Conservation (phyloP, 2,329 filamentous ascomycete species). For the Didymellaceae sp. region DNA sequence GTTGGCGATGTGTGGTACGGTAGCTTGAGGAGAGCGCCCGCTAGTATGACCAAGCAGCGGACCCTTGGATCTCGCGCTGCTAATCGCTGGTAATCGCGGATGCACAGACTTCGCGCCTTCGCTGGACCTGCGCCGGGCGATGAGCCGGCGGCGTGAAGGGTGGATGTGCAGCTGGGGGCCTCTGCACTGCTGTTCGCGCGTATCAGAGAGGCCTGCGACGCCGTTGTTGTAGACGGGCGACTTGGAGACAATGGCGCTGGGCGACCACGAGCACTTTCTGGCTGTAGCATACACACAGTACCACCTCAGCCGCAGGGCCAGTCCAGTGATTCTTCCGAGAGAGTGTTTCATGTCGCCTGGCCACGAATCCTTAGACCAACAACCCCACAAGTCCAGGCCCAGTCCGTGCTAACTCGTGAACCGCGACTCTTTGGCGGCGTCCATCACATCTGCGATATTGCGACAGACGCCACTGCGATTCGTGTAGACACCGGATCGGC, state of each 20-base stretch:
- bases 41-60: slow-evolving; percentile 4
- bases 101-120: slow-evolving; percentile 15
- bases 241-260: neutral
- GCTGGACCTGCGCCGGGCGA: slow-evolving; percentile 11
- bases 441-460: slow-evolving; percentile 8
- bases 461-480: slow-evolving; percentile 7
- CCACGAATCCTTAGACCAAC: slow-evolving; percentile 18
- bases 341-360: slow-evolving; percentile 18
- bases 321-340: slow-evolving; percentile 6
- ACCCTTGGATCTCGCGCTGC: slow-evolving; percentile 15
- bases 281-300: slow-evolving; percentile 1
- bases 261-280: neutral
- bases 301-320: slow-evolving; percentile 21
- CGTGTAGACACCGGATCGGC: slow-evolving; percentile 1
- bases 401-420: slow-evolving; percentile 18
- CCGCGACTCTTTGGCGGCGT: slow-evolving; percentile 12
- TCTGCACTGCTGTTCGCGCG: neutral
- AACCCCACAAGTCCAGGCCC: slow-evolving; percentile 20
- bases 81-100: slow-evolving; percentile 15
- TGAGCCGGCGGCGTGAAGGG: slow-evolving; percentile 1
- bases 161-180: neutral
- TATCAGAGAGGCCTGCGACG: neutral
- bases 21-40: slow-evolving; percentile 8
- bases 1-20: slow-evolving; percentile 17
- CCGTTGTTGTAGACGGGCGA: neutral